Conservation (phyloP, 345 rosid genomes). For the Erysimum cheiranthoides region DNA sequence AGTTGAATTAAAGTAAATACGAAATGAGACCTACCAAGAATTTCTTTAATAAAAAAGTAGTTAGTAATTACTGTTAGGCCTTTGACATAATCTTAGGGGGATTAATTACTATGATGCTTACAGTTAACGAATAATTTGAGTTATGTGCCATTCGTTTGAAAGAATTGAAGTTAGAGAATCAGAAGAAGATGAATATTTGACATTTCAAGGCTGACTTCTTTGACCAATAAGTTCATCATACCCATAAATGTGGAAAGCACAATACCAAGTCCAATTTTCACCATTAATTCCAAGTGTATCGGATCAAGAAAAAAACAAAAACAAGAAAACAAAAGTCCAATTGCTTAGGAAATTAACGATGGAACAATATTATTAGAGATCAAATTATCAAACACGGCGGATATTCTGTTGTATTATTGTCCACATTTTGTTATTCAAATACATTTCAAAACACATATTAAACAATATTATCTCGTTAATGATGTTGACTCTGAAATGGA, state of each 20-base stretch:
- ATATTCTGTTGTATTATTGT: neutral
- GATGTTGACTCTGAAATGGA: conserved; percentile 2
- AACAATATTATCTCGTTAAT: conserved; percentile 9
- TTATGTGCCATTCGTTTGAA: conserved; percentile 6
- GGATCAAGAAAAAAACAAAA: neutral
- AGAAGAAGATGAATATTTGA: conserved; percentile 13
- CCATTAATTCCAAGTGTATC: conserved; percentile 9
- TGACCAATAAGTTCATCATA: conserved; percentile 29
- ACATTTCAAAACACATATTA: neutral
- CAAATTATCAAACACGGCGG: neutral
- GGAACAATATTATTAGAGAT: neutral
- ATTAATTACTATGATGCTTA: conserved; percentile 12
- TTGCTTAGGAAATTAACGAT: neutral
- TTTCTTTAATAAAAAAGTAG: neutral
- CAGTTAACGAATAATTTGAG: conserved; percentile 4
- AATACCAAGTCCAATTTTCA: neutral
- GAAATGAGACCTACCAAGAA: neutral
- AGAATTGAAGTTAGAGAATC: neutral
- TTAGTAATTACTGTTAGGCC: neutral
- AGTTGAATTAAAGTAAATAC: neutral
- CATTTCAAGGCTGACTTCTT: conserved; percentile 30
- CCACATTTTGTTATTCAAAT: neutral
- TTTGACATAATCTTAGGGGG: neutral
- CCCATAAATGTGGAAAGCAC: conserved; percentile 15
- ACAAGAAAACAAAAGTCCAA: neutral